Evolutionary conservation across 805 yeast species (phyloP), one percentile per base, ranked within the genome.

Genomic region (Zygoascus flipseniorum): DNA sequence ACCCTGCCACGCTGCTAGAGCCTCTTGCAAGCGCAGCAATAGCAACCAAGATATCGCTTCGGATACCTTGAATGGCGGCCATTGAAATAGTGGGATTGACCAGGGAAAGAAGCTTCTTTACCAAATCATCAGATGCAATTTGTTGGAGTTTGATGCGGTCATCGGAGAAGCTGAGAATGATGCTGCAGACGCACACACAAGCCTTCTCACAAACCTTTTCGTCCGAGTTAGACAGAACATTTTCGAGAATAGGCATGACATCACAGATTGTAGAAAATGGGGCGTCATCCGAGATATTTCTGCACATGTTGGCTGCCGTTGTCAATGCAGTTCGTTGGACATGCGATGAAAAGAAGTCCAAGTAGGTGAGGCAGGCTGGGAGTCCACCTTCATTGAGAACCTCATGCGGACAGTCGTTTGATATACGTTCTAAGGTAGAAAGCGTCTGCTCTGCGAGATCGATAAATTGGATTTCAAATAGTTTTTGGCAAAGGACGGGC

Each of bases 401-500:
- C 8, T 58, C 52, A 14, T 52, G 50, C 3, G 74, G 72, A 53
- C 56, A 66, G 28, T 65, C 65, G 2, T 48, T 53, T 0, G 75
- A 69, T 2, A 72, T 62, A 23, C 63, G 63, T 47, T 69, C 66
- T 23, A 72, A 59, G 1, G 70, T 65, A 62, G 84, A 90, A 43
- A 89, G 69, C 0, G 89, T 89, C 68, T 90, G 97, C 64, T 92
- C 99, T 0, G 96, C 95, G 52, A 92, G 72, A 65, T 92, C 99
- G 52, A 92, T 90, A 64, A 80, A 90, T 52, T 82, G 81, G 16
- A 92, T 83, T 57, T 88, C 95, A 54, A 79, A 62, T 39, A 93
- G 67, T 56, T 85, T 86, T 5, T 74, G 71, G 58, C 85, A 79
- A 26, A 93, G 72, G 0, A 79, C 81, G 45, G 81, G 83, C 8